Percentiles rank a stretch among this genome's conserved stretches.
Conservation (phyloP, 1,284 basidiomycete species). For the Tetrapyrgos nigripes region DNA sequence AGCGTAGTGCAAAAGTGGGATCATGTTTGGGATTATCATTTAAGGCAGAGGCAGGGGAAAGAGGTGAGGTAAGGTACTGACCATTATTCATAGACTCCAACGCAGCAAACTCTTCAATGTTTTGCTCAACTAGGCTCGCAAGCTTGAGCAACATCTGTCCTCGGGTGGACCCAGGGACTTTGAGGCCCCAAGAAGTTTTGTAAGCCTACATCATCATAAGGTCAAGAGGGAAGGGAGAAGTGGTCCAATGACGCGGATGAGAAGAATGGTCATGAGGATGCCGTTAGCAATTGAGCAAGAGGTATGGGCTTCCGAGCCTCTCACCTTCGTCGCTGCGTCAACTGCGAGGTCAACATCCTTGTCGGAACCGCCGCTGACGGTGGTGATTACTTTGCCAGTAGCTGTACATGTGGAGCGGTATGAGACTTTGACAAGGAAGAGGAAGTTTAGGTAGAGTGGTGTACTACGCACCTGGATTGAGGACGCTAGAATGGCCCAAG, state of each 20-base stretch:
- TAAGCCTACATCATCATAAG: too few species aligned
- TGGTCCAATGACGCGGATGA: conserved; percentile 1
- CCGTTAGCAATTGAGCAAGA: too few species aligned
- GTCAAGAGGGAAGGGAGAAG: too few species aligned
- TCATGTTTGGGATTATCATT: too few species aligned
- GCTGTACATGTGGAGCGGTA: conserved; percentile 38
- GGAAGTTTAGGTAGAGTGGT: neutral
- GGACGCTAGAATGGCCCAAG: conserved; percentile 50
- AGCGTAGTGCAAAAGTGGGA: too few species aligned
- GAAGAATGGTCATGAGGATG: neutral
- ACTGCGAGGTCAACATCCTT: conserved; percentile 80
- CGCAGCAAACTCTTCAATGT: conserved; percentile 75
- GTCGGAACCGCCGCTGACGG: conserved; percentile 65
- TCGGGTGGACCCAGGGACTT: conserved; percentile 62
- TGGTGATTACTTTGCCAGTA: conserved; percentile 71
- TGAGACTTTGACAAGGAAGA: neutral
- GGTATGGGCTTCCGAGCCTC: neutral
- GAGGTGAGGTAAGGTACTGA: conserved; percentile 15
- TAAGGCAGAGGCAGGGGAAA: neutral
- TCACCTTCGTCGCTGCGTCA: conserved; percentile 67
- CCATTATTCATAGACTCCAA: conserved; percentile 78
- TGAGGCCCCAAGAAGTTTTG: conserved; percentile 72
- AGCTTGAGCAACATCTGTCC: conserved; percentile 70
- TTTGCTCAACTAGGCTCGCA: conserved; percentile 74
- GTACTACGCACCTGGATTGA: conserved; percentile 67